These are phyloP conservation scores for Diplodia intermedia DNA, from an alignment of 2,329 filamentous ascomycete genomes.

Conservation along the genomic window DNA sequence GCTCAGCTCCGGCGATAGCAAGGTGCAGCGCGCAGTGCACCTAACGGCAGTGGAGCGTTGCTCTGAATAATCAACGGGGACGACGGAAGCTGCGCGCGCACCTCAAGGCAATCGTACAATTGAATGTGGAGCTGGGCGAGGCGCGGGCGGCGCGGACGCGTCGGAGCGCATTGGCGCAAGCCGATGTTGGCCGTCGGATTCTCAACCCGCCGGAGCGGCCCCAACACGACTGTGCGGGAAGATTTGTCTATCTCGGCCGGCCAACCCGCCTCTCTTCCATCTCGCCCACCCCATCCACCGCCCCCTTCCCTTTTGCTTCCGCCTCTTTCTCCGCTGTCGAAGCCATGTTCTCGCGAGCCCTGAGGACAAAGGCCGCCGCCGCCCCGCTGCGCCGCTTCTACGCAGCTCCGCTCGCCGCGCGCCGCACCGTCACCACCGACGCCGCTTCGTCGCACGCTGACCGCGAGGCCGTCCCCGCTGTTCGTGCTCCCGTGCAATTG, in stretches of 20 bases:
- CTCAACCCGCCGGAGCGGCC: slow-evolving; percentile 32
- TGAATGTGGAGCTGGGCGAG: not conserved
- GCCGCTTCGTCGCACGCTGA: slow-evolving; percentile 90
- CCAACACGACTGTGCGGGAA: slow-evolving; percentile 31
- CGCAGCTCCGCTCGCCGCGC: slow-evolving; percentile 44
- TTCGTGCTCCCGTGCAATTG: slow-evolving; percentile 17
- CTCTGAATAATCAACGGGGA: not conserved
- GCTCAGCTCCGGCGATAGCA: slow-evolving; percentile 11
- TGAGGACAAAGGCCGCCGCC: slow-evolving; percentile 50
- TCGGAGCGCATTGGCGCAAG: slow-evolving; percentile 23
- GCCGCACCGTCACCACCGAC: slow-evolving; percentile 88
- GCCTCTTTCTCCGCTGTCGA: slow-evolving; percentile 29
- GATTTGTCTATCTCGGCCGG: slow-evolving; percentile 32
- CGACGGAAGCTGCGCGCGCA: not conserved
- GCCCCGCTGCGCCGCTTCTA: slow-evolving; percentile 49
- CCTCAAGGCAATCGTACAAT: not conserved
- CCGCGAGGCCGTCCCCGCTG: slow-evolving; percentile 72
- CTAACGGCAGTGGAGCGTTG: not conserved
- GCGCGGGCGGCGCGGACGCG: slow-evolving; percentile 24
- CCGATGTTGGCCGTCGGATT: slow-evolving; percentile 31
- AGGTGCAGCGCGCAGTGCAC: not conserved
- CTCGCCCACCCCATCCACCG: slow-evolving; percentile 29
- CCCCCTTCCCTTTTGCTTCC: slow-evolving; percentile 27
- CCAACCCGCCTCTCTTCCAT: slow-evolving; percentile 30
- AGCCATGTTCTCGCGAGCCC: slow-evolving; percentile 50